Percentiles rank a stretch among this genome's conserved stretches.
These are phyloP conservation scores for Pyrus communis DNA, from an alignment of 306 rosid genomes.

Conservation along the genomic window DNA sequence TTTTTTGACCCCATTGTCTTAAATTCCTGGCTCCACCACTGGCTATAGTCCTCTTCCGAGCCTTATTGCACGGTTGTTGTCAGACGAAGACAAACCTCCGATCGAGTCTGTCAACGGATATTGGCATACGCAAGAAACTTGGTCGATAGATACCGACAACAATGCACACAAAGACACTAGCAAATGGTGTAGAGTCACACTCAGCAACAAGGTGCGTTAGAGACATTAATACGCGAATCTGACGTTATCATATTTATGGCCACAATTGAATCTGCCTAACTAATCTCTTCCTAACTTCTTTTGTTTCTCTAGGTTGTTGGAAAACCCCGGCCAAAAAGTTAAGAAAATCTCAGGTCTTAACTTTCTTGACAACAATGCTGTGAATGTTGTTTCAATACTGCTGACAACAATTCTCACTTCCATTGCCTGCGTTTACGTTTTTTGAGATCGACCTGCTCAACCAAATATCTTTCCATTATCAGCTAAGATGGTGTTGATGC, in stretches of 20 bases:
- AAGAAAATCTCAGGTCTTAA: slow-evolving; percentile 64
- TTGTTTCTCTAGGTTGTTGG: slow-evolving; percentile 55
- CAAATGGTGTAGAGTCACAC: too few relatives aligned
- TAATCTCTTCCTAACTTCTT: not conserved
- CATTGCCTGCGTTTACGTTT: slow-evolving; percentile 23
- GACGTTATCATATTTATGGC: not conserved
- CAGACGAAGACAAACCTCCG: too few relatives aligned
- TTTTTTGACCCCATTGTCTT: too few relatives aligned
- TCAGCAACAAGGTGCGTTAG: slow-evolving; percentile 39
- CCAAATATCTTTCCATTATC: not conserved
- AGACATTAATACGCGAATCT: not conserved
- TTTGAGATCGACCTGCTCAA: slow-evolving; percentile 23
- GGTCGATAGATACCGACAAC: too few relatives aligned
- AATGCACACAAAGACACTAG: too few relatives aligned
- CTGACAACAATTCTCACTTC: slow-evolving; percentile 53
- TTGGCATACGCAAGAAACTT: too few relatives aligned
- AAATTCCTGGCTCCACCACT: too few relatives aligned
- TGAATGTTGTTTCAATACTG: slow-evolving; percentile 64
- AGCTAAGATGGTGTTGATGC: slow-evolving; percentile 10
- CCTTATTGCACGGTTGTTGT: too few relatives aligned
- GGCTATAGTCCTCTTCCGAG: too few relatives aligned
- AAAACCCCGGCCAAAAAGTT: slow-evolving; percentile 35
- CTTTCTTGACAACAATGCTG: slow-evolving; percentile 84
- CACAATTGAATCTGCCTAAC: not conserved
- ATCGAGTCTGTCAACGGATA: too few relatives aligned